Base-by-base conservation (phyloP, 2,329 filamentous ascomycete species). In the Aplosporella prunicola region DNA sequence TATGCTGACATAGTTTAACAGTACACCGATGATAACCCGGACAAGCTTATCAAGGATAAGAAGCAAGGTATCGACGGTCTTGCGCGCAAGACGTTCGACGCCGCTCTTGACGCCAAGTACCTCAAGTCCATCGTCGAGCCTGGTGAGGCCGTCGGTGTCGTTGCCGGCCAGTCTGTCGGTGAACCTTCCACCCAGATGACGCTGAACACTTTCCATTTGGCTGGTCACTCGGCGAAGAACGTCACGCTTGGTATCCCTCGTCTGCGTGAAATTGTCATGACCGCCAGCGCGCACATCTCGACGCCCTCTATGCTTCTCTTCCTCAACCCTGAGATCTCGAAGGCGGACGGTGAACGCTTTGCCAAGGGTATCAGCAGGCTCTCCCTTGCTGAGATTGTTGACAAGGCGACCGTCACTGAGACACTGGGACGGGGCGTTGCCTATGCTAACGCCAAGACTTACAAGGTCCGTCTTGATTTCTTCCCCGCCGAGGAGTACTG, bases 181-280 rank as follows among this genome's bases (percentile, higher is more conserved):
- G 93, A 98, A 57, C 91, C 93, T 7, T 95, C 88, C 2, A 98
- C 91, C 9, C 91, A 98, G 61, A 98, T 98, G 93, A 98, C 93
- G 6, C 68, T 98, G 39, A 98, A 98, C 65, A 98, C 93, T 18
- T 98, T 98, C 76, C 91, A 98, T 74, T 84, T 98, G 75, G 91
- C 91, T 61, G 91, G 91, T 55, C 89, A 96, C 69, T 88, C 91
- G 14, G 82, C 91, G 20, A 96, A 95, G 71, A 98, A 98, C 73
- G 93, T 98, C 56, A 98, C 91, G 1, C 75, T 95, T 14, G 91
- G 91, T 84, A 96, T 98, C 55, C 91, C 91, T 42, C 86, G 91
- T 64, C 73, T 98, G 14, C 76, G 91, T 66, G 91, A 98, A 72
- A 95, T 98, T 51, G 75, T 98, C 47, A 98, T 98, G 91, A 96